Evolutionary conservation across 805 yeast species (phyloP), one percentile per base, ranked within the genome.

Genomic region (Nakazawaea populi): DNA sequence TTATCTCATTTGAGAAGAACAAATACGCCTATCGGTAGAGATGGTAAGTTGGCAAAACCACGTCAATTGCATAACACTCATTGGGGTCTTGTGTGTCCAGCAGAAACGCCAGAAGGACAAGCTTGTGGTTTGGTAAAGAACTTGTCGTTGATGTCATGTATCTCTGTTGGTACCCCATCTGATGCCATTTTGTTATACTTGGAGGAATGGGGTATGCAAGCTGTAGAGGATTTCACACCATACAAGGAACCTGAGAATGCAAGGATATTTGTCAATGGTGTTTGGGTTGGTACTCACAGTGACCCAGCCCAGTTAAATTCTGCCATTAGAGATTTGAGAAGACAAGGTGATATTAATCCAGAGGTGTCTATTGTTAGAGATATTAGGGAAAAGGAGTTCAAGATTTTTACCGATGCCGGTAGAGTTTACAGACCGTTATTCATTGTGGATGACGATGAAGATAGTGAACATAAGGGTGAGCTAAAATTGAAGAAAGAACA

Each of bases 61-160:
- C 91, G 99, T 75, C 99, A 94, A 74, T 79, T 94, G 64, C 99
- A 94, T 74, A 94, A 94, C 69, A 94, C 99, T 32, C 99, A 94
- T 73, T 94, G 99, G 99, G 99, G 99, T 64, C 79, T 94, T 61
- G 98, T 94, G 43, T 94, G 99, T 73, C 99, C 99, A 48, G 99
- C 99, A 28, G 99, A 94, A 71, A 94, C 99, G 14, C 99, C 99
- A 3, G 99, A 94, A 76, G 99, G 99, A 65, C 99, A 94, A 74
- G 99, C 99, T 36, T 94, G 99, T 87, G 99, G 99, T 65, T 77
- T 94, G 69, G 99, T 94, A 50, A 94, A 94, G 75, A 94, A 94
- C 70, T 76, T 94, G 66, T 91, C 98, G 1, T 74, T 94, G 58
- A 91, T 94, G 98, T 83, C 98, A 1, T 90, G 97, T 76, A 90